phyloP scores from a whole-genome alignment of 2,329 filamentous ascomycete species.

The Saccharata proteae region DNA sequence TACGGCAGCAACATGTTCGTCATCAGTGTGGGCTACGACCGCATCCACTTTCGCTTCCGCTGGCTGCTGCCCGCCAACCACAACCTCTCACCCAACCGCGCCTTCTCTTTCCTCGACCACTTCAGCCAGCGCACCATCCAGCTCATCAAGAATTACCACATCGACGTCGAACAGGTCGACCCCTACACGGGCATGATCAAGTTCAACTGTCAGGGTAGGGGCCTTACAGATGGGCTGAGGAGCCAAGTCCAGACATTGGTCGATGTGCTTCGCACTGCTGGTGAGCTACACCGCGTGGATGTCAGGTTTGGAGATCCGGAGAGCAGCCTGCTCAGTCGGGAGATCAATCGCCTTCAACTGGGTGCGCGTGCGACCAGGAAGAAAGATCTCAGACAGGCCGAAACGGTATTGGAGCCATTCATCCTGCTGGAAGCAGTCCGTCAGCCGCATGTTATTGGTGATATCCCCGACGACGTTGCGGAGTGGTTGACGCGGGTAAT shows the following conservation, averaged over 20 bases:
- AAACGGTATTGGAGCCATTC: conserved; percentile 32
- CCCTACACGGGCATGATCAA: conserved; percentile 40
- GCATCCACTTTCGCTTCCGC: conserved; percentile 32
- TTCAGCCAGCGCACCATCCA: conserved; percentile 30
- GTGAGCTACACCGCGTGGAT: conserved; percentile 15
- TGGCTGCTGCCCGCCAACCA: conserved; percentile 28
- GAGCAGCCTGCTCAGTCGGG: conserved; percentile 16
- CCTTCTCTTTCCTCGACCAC: conserved; percentile 29
- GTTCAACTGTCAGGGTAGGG: conserved; percentile 35
- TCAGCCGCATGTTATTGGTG: conserved; percentile 25
- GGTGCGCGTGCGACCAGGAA: conserved; percentile 22
- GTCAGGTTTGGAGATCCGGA: conserved; percentile 21
- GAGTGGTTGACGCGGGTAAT: conserved; percentile 21
- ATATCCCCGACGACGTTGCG: conserved; percentile 25
- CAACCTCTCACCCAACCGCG: conserved; percentile 28
- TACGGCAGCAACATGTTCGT: conserved; percentile 36
- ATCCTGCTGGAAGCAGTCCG: conserved; percentile 23
- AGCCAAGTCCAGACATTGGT: conserved; percentile 30
- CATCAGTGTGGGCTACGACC: conserved; percentile 31
- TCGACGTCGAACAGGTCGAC: conserved; percentile 37
- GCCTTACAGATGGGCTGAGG: conserved; percentile 30
- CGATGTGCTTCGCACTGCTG: conserved; percentile 20
- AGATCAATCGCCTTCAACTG: conserved; percentile 15
- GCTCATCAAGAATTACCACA: conserved; percentile 28
- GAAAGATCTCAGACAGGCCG: conserved; percentile 22